Percentiles rank a stretch among this genome's conserved stretches.
phyloP scores from a whole-genome alignment of 2,329 filamentous ascomycete genomes.

The Ampelomyces quisqualis region DNA sequence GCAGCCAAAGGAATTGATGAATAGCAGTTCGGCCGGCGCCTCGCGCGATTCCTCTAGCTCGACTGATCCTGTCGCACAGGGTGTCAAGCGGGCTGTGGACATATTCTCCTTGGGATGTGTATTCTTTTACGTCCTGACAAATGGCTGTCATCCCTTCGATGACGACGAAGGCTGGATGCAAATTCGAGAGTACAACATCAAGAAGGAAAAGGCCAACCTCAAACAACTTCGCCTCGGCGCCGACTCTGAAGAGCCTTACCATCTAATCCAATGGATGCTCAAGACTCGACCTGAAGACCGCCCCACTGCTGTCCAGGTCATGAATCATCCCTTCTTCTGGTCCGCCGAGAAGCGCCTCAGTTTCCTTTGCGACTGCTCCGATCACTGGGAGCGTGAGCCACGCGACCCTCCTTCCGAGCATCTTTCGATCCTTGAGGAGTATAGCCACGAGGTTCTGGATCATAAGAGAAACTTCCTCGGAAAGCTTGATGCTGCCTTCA shows the following conservation, averaged over 20 bases:
- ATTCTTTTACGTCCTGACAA: conserved; percentile 98
- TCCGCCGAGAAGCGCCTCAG: conserved; percentile 79
- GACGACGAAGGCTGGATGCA: conserved; percentile 90
- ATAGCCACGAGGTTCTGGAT: conserved; percentile 52
- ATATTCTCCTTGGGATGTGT: conserved; percentile 96
- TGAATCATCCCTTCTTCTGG: conserved; percentile 98
- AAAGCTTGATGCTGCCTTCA: conserved; percentile 74
- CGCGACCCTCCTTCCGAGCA: conserved; percentile 75
- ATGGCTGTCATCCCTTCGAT: conserved; percentile 89
- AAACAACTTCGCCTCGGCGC: conserved; percentile 75
- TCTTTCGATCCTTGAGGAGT: conserved; percentile 60
- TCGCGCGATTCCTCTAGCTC: conserved; percentile 46
- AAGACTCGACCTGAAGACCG: conserved; percentile 63
- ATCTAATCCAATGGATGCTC: conserved; percentile 82
- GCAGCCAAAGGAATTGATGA: conserved; percentile 48
- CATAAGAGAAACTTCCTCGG: conserved; percentile 73
- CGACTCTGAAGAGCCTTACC: conserved; percentile 81
- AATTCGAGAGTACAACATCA: conserved; percentile 86
- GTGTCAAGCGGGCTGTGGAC: conserved; percentile 92
- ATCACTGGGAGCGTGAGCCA: conserved; percentile 92
- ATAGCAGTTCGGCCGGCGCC: conserved; percentile 47
- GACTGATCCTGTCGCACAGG: conserved; percentile 56
- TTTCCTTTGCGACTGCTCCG: conserved; percentile 95
- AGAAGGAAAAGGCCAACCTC: conserved; percentile 79
- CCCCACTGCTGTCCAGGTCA: conserved; percentile 74